These are phyloP conservation scores for Nakazawaea peltata DNA, from an alignment of 805 yeast genomes.

Conservation along the genomic window DNA sequence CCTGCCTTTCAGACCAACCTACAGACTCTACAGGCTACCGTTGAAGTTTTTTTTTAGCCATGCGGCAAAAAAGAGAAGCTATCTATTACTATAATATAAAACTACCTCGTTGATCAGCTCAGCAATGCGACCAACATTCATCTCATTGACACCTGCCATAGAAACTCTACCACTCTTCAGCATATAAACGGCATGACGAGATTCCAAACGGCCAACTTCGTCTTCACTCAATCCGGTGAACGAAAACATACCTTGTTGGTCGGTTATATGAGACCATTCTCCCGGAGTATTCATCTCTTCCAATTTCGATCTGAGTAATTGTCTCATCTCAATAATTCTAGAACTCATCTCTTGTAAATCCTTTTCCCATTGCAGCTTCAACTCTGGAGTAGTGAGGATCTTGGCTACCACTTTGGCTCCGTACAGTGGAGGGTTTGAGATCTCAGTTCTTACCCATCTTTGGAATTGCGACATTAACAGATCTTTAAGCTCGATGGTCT, in stretches of 20 bases:
- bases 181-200: conserved; percentile 65
- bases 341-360: conserved; percentile 77
- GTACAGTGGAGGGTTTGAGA: conserved; percentile 92
- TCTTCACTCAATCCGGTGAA: conserved; percentile 60
- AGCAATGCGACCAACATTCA: conserved; percentile 71
- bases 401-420: conserved; percentile 85
- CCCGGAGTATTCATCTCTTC: conserved; percentile 44
- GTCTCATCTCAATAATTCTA: conserved; percentile 70
- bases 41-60: no score
- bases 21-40: no score
- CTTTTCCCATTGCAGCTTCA: conserved; percentile 67
- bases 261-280: conserved; percentile 79
- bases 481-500: conserved; percentile 16
- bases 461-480: conserved; percentile 60
- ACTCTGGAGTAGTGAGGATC: conserved; percentile 52
- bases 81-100: not conserved
- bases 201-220: conserved; percentile 42
- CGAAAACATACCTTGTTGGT: conserved; percentile 96
- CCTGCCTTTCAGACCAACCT: no score
- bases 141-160: conserved; percentile 78
- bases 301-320: conserved; percentile 52
- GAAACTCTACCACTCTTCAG: conserved; percentile 90
- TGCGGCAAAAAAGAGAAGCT: no score
- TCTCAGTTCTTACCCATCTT: conserved; percentile 74
- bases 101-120: conserved; percentile 45